phyloP scores from a whole-genome alignment of 257 asterid species.

The Gentiana straminea region DNA sequence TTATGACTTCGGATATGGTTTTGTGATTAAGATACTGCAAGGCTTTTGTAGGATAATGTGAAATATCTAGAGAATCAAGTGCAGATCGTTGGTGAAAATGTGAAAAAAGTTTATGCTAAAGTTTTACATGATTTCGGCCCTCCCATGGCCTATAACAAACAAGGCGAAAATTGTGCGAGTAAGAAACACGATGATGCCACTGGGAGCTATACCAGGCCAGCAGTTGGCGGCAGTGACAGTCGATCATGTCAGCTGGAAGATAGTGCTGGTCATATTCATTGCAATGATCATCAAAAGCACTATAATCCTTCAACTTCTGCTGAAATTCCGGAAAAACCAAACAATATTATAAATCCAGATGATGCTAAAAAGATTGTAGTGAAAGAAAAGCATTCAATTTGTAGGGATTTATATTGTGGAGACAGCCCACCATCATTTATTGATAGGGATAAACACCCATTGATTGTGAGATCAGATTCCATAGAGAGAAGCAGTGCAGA shows the following conservation, averaged over 20 bases:
- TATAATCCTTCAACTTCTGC: conserved; percentile 3
- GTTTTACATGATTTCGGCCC: conserved; percentile 44
- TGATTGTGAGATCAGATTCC: conserved; percentile 12
- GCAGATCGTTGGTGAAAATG: conserved; percentile 47
- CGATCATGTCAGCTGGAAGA: conserved; percentile 15
- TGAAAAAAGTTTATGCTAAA: conserved; percentile 41
- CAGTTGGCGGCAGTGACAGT: conserved; percentile 7
- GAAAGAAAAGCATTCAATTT: conserved; percentile 8
- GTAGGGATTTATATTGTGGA: conserved; percentile 10
- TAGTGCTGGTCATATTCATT: conserved; percentile 6
- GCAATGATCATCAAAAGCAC: conserved; percentile 1
- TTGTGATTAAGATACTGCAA: neutral
- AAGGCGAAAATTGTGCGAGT: conserved; percentile 10
- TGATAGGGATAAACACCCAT: conserved; percentile 10
- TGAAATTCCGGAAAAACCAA: conserved; percentile 13
- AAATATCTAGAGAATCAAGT: conserved; percentile 53
- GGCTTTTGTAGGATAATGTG: conserved; percentile 35
- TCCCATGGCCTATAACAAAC: conserved; percentile 13
- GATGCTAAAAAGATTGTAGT: conserved; percentile 16
- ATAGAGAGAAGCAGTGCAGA: neutral
- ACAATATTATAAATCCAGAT: conserved; percentile 12
- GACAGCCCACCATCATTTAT: conserved; percentile 1
- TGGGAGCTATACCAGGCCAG: conserved; percentile 5
- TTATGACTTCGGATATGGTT: neutral
- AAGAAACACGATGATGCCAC: conserved; percentile 10